These are phyloP conservation scores for Endoconidiophora polonica DNA, from an alignment of 2,329 filamentous ascomycete genomes.

Conservation along the genomic window DNA sequence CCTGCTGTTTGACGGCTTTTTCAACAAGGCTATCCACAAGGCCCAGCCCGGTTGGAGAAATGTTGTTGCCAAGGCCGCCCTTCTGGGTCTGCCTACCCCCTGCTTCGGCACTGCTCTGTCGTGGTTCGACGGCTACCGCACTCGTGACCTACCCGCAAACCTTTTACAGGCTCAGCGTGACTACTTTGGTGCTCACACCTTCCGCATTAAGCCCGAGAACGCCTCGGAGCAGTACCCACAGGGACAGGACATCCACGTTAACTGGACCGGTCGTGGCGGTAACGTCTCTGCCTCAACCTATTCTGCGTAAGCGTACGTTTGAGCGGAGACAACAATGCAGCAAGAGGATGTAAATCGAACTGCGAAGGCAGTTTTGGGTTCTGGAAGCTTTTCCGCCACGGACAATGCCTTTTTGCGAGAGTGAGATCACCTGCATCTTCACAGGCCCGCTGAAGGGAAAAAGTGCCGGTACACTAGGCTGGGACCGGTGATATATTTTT, in stretches of 20 bases:
- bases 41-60: conserved; percentile 87
- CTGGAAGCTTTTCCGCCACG: not conserved
- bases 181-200: conserved; percentile 95
- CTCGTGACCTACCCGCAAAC: conserved; percentile 94
- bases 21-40: conserved; percentile 97
- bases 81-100: conserved; percentile 89
- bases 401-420: not conserved
- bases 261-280: conserved; percentile 97
- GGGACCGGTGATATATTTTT: conserved; percentile 10
- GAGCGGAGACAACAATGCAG: not conserved
- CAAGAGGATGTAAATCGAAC: conserved; percentile 2
- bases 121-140: conserved; percentile 98
- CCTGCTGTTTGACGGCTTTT: conserved; percentile 97
- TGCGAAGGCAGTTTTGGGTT: conserved; percentile 1
- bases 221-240: conserved; percentile 66
- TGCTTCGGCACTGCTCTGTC: conserved; percentile 93
- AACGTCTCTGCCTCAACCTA: conserved; percentile 96
- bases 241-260: conserved; percentile 89
- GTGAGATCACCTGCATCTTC: not conserved
- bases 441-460: conserved; percentile 3
- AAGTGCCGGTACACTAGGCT: conserved; percentile 8
- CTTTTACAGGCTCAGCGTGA: conserved; percentile 97
- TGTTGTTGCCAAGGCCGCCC: conserved; percentile 76
- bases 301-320: conserved; percentile 54
- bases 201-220: conserved; percentile 68